These are phyloP conservation scores for Incumbomyces delicatus DNA, from an alignment of 2,329 filamentous ascomycete species.

Conservation along the genomic window DNA sequence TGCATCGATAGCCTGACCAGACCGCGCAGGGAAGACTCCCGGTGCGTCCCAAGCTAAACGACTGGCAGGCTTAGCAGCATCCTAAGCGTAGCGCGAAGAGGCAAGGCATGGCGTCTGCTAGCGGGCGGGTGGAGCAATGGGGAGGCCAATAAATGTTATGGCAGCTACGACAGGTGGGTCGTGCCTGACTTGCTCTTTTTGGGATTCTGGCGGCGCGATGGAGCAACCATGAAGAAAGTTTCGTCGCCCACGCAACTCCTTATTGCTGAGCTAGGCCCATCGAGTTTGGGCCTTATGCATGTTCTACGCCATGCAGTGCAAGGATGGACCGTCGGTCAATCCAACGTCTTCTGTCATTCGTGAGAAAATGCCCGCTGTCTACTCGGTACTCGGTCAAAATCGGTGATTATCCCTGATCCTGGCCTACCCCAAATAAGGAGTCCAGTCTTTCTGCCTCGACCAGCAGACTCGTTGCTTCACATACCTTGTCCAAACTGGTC, in stretches of 20 bases:
- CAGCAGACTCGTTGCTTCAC: background rate
- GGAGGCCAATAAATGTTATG: too few species aligned
- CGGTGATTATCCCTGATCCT: background rate
- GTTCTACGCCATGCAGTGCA: conserved; percentile 4
- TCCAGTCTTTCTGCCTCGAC: background rate
- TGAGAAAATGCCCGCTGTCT: background rate
- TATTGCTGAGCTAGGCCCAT: background rate
- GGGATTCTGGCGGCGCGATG: background rate
- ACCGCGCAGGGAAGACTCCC: conserved; percentile 1
- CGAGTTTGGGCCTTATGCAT: conserved; percentile 1
- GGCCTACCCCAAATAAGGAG: background rate
- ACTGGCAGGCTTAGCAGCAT: conserved; percentile 1
- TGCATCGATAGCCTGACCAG: conserved; percentile 3
- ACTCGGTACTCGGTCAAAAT: background rate
- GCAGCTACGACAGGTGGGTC: background rate
- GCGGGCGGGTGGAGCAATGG: too few species aligned
- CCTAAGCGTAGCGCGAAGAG: conserved; percentile 1
- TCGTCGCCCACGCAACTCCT: conserved; percentile 6
- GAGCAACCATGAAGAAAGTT: background rate
- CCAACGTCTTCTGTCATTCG: background rate
- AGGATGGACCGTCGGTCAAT: background rate
- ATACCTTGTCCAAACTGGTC: background rate
- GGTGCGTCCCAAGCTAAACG: conserved; percentile 4
- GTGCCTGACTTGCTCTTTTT: conserved; percentile 3
- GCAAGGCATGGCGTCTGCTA: background rate